Evolutionary conservation across 139 green algal genomes (phyloP).

Genomic region (Chlamydomonas sp.): DNA sequence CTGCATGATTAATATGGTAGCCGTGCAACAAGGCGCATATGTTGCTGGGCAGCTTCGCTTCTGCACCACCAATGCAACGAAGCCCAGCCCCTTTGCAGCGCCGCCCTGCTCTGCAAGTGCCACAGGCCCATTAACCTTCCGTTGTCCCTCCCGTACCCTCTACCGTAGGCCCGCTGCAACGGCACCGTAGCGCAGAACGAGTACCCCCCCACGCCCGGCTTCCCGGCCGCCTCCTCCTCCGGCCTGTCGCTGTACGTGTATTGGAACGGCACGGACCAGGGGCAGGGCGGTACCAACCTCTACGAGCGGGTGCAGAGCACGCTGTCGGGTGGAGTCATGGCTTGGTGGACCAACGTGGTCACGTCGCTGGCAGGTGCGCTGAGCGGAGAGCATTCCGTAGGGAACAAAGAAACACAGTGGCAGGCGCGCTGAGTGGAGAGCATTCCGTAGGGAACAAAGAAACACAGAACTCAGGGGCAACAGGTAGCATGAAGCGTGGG

Average conservation of each 20-base stretch:
- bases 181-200: not conserved
- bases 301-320: not conserved
- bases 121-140: not conserved
- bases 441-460: too few relatives aligned
- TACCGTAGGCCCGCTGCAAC: conserved; percentile 26
- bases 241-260: conserved; percentile 45
- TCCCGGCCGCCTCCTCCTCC: not conserved
- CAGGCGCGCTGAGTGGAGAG: too few relatives aligned
- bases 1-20: too few relatives aligned
- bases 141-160: not conserved
- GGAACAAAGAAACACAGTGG: not conserved
- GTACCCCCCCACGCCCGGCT: not conserved
- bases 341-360: not conserved
- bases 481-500: too few relatives aligned
- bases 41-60: too few relatives aligned
- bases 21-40: too few relatives aligned
- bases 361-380: not conserved
- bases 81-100: too few relatives aligned
- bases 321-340: not conserved
- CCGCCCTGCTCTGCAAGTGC: not conserved
- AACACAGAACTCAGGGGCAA: too few relatives aligned
- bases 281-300: not conserved
- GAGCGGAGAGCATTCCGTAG: too few relatives aligned
- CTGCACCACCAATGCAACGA: too few relatives aligned
- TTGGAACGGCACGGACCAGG: conserved; percentile 33